phyloP scores from a whole-genome alignment of 2,329 filamentous ascomycete genomes.

The Ophiostoma montium region DNA sequence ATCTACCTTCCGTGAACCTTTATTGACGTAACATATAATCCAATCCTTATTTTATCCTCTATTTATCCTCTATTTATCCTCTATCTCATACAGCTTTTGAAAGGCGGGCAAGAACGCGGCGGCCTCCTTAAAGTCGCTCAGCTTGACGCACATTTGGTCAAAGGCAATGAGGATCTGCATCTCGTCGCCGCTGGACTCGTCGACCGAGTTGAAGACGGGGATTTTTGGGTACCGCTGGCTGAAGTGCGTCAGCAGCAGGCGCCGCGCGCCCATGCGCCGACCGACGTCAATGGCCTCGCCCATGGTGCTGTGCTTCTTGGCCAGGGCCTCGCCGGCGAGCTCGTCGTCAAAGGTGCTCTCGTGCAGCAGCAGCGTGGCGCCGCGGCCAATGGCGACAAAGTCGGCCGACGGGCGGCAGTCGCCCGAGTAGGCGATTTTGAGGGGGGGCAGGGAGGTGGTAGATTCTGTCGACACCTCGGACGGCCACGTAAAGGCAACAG shows the following conservation, averaged over 20 bases:
- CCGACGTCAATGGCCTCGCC: constrained; percentile 72
- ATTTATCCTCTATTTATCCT: not conserved
- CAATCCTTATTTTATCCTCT: not conserved
- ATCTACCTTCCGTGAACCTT: no score
- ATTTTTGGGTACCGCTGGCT: constrained; percentile 82
- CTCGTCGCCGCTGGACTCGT: constrained; percentile 16
- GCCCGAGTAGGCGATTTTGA: constrained; percentile 86
- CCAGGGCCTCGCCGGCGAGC: constrained; percentile 58
- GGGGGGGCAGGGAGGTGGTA: constrained; percentile 21
- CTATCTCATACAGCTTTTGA: constrained; percentile 14
- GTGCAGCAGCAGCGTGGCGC: constrained; percentile 76
- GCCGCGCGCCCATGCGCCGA: constrained; percentile 60
- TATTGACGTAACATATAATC: no score
- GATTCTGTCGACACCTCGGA: constrained; percentile 35
- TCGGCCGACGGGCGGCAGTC: constrained; percentile 68
- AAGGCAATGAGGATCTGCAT: constrained; percentile 60
- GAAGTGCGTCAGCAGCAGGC: constrained; percentile 85
- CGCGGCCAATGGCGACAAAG: constrained; percentile 58
- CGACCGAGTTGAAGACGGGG: constrained; percentile 27
- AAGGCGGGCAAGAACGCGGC: constrained; percentile 19
- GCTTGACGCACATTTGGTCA: constrained; percentile 61
- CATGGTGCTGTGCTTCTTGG: constrained; percentile 85
- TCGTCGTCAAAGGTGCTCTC: constrained; percentile 95
- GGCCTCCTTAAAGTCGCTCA: constrained; percentile 56
- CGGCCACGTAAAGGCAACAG: constrained; percentile 62